These are phyloP conservation scores for Eucalyptus sp. DNA, from an alignment of 345 rosid genomes.

Conservation along the genomic window DNA sequence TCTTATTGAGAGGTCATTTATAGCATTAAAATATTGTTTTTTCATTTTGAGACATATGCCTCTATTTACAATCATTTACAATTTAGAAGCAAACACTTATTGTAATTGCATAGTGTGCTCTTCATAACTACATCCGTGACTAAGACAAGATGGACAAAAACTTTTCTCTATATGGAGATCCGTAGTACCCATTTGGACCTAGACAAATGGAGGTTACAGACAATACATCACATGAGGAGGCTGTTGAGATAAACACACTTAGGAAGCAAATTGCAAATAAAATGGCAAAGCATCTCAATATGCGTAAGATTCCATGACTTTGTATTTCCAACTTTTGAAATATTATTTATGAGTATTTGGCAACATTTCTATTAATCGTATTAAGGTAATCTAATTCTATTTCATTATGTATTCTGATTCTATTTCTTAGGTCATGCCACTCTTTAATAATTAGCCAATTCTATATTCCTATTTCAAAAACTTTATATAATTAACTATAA, in stretches of 20 bases:
- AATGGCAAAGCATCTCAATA: background rate
- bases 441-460: background rate
- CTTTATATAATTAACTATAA: background rate
- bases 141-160: background rate
- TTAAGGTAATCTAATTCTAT: background rate
- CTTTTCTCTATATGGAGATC: background rate
- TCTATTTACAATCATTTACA: background rate
- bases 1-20: background rate
- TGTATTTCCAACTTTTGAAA: background rate
- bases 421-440: background rate
- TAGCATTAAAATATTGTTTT: background rate
- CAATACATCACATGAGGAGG: background rate
- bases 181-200: background rate
- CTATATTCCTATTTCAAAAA: background rate
- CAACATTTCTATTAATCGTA: background rate
- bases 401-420: no score
- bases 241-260: background rate
- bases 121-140: background rate
- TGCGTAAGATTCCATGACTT: background rate
- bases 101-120: background rate
- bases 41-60: background rate
- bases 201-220: background rate
- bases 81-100: background rate
- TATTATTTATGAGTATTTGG: background rate
- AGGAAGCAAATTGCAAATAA: background rate